Evolutionary conservation across 768 basidiomycete genomes (phyloP), one percentile per base, ranked within the genome.

Genomic region (Leccinum boreale): DNA sequence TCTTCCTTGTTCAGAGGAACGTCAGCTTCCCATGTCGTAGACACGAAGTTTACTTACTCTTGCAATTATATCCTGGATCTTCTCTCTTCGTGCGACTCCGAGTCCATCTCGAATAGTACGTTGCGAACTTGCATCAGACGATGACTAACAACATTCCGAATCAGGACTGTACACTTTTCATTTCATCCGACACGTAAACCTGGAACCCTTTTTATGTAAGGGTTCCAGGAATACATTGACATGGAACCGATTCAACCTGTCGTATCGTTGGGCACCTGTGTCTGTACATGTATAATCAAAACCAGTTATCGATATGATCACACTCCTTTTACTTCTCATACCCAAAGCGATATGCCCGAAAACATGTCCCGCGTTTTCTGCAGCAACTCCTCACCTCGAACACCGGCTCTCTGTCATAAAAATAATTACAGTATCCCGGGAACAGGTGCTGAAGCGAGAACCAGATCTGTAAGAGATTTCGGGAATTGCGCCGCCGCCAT

Each of bases 31-130:
- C 15, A 17, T 36, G 6, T 35, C 35, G 14, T 35, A 23, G 12
- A 1, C 17, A 3, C 39, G 15, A 4, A 7, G 6, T 36, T 42
- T 42, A 75, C 87, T 59, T 69, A 94, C 93, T 73, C 91, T 82
- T 11, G 94, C 90, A 65, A 98, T 99, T 73, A 98, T 98, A 68
- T 98, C 96, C 70, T 98, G 94, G 56, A 99, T 98, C 74, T 91
- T 92, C 74, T 93, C 23, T 23, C 90, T 67, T 92, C 91, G 70
- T 92, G 91, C 73, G 87, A 90, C 76, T 92, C 91, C 90, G 23
- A 23, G 23, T 23, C 23, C 23, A 92, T 92, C 78, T 91, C 90
- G 61, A 92, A 70, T n/a, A 88, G 70, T 19, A 88, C 81, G 68
- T 78, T 92, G 68, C 86, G 78, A 12, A 93, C 86, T 69, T 92